Base-by-base conservation (phyloP, 2,329 filamentous ascomycete species). In the Sordariomycetes sp. region DNA sequence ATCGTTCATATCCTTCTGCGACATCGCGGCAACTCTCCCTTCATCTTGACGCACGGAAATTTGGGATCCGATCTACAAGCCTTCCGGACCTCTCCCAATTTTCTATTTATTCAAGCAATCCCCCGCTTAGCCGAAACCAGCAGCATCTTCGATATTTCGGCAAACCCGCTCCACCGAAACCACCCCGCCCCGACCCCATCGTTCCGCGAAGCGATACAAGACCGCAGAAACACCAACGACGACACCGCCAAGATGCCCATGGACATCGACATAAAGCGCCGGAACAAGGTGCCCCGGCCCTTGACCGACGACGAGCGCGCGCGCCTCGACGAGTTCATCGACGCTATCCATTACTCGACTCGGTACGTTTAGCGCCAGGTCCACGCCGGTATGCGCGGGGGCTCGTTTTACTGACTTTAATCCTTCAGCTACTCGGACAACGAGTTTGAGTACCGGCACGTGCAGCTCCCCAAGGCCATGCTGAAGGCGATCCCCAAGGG, bases 391-490 rank as follows among this genome's bases (percentile, higher is more conserved):
- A 20, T 22, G 22, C 22, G 5, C 20, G 45, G 17, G 22, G 45
- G 45, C 7, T 22, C 22, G 24, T 22, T 22, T 17, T 55, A 56
- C 32, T 35, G 28, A 61, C 39, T 63, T 62, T 20, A 62, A 15
- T 52, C 55, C 36, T 69, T n/a, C n/a, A 97, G 94, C 70, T 99
- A 99, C 71, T 91, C 86, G 32, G 94, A 99, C 67, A 85, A 82
- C 72, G 83, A 94, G 71, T 96, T 85, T 72, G 94, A 99, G 74
- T 99, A 99, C 74, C 89, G 94, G 62, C 94, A 99, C 72, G 94
- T 99, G 59, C 91, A 96, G 72, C 83, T 99, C 34, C 94, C 94
- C 51, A 99, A 99, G 75, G 86, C 90, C 64, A 99, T 99, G 94
- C 84, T 99, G 62, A 97, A 97, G 74, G 87, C 83, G 48, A 97